A percentile compares a stretch with the other conserved stretches of the same genome.
phyloP scores from a whole-genome alignment of 495 filamentous ascomycete genomes.

The Neurospora sp. region DNA sequence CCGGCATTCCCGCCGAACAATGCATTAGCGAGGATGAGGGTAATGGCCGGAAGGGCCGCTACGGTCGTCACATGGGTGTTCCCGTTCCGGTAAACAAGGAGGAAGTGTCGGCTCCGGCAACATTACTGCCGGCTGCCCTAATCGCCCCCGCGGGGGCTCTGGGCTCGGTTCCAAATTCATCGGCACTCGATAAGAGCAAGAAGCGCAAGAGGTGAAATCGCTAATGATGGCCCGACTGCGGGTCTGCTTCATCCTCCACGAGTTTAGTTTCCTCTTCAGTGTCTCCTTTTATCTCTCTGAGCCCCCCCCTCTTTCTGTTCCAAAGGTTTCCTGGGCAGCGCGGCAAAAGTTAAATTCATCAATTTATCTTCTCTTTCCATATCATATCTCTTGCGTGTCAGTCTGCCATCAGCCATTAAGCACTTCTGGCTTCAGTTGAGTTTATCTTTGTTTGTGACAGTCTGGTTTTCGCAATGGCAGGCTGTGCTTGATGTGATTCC shows the following conservation, averaged over 20 bases:
- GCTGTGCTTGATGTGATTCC: background rate
- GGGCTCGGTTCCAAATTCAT: background rate
- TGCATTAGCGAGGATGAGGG: constrained; percentile 96
- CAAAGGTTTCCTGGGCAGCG: background rate
- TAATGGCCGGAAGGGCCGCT: constrained; percentile 92
- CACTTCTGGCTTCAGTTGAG: background rate
- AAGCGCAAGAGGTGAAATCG: constrained; percentile 36
- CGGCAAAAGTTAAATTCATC: background rate
- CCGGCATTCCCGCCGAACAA: constrained; percentile 80
- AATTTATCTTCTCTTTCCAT: background rate
- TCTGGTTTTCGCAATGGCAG: background rate
- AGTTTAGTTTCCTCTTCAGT: background rate
- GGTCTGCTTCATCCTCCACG: background rate
- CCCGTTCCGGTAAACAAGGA: constrained; percentile 56
- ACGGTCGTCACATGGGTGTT: constrained; percentile 95
- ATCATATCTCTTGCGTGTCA: background rate
- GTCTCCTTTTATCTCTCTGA: background rate
- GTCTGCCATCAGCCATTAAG: background rate
- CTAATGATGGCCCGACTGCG: background rate
- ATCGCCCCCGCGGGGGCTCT: constrained; percentile 12
- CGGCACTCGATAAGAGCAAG: constrained; percentile 32
- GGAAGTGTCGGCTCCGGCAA: constrained; percentile 21
- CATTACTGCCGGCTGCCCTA: constrained; percentile 30
- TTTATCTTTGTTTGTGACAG: background rate
- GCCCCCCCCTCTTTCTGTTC: background rate